Conservation (phyloP, 495 filamentous ascomycete species). For the Clavariopsis aquatica region DNA sequence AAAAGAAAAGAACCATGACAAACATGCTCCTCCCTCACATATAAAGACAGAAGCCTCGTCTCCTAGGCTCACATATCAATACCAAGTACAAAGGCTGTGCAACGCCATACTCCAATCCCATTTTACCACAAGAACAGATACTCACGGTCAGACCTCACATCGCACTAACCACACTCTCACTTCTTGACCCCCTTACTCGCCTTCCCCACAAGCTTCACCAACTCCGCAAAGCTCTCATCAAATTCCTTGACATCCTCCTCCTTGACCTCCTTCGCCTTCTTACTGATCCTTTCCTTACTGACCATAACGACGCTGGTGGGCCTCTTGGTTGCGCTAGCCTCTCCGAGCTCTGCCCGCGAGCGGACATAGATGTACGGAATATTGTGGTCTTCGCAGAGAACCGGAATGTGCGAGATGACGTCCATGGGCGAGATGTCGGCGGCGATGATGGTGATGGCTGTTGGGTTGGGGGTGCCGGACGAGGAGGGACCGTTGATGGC, state of each 20-base stretch:
- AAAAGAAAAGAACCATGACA: too few species aligned
- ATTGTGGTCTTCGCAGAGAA: conserved; percentile 95
- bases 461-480: conserved; percentile 56
- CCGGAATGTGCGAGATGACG: conserved; percentile 94
- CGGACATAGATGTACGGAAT: conserved; percentile 91
- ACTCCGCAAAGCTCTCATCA: conserved; percentile 29
- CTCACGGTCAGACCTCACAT: too few species aligned
- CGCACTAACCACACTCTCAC: background rate
- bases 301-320: conserved; percentile 96
- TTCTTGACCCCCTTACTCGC: conserved; percentile 32
- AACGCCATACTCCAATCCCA: conserved; percentile 2
- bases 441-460: conserved; percentile 84
- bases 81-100: background rate
- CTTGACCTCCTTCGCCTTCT: conserved; percentile 53
- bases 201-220: conserved; percentile 37
- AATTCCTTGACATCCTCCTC: conserved; percentile 35
- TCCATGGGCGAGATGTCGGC: conserved; percentile 97
- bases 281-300: conserved; percentile 53
- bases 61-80: background rate
- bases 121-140: background rate
- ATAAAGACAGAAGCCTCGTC: background rate
- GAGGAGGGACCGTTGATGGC: conserved; percentile 52
- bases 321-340: conserved; percentile 87
- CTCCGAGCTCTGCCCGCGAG: conserved; percentile 84
- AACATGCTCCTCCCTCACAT: background rate